These are phyloP conservation scores for Venturia carpophila DNA, from an alignment of 2,329 filamentous ascomycete species.

Conservation along the genomic window DNA sequence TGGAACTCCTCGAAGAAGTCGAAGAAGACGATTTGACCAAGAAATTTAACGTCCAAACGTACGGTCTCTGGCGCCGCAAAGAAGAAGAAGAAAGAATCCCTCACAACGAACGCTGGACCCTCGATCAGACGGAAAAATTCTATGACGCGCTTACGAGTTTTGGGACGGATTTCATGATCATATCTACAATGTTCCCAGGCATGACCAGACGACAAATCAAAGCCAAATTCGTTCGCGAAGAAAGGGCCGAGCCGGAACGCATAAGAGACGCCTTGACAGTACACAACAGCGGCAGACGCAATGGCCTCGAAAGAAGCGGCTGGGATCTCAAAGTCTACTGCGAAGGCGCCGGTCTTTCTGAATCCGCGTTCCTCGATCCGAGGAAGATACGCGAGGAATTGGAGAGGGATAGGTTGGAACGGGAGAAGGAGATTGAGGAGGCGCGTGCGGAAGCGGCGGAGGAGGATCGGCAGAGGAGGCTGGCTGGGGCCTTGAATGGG, in stretches of 20 bases:
- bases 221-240: conserved; percentile 75
- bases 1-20: conserved; percentile 50
- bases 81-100: conserved; percentile 40
- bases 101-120: conserved; percentile 52
- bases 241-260: conserved; percentile 55
- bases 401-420: conserved; percentile 31
- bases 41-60: conserved; percentile 61
- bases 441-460: conserved; percentile 20
- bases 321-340: conserved; percentile 37
- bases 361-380: conserved; percentile 32
- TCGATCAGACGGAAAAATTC: conserved; percentile 65
- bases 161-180: conserved; percentile 77
- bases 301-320: conserved; percentile 27
- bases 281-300: conserved; percentile 19
- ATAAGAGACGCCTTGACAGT: conserved; percentile 55
- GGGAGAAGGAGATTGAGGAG: conserved; percentile 21
- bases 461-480: conserved; percentile 18
- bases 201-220: conserved; percentile 69
- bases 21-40: conserved; percentile 74
- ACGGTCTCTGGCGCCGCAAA: conserved; percentile 53
- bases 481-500: conserved; percentile 8
- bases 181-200: conserved; percentile 65
- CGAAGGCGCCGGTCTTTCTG: conserved; percentile 29
- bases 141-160: conserved; percentile 69
- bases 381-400: conserved; percentile 32